phyloP scores from a whole-genome alignment of 768 basidiomycete genomes.

The Rhizopogon vulgaris region DNA sequence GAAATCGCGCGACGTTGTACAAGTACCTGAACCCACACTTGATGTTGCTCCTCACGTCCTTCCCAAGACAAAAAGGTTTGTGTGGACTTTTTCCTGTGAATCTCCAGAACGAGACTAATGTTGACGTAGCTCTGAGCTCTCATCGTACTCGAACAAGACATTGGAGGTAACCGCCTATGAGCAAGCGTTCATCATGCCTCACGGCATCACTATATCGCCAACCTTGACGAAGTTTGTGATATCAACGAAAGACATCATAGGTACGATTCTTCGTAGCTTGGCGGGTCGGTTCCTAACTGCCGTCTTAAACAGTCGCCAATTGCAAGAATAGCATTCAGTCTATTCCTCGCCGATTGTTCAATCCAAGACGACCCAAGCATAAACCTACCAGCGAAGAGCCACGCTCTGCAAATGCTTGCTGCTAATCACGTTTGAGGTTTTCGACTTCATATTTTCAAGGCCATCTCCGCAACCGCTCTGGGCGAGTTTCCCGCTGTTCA shows the following conservation, averaged over 20 bases:
- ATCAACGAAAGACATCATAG: conserved; percentile 77
- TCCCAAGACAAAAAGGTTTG: conserved; percentile 61
- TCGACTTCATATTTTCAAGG: too few relatives aligned
- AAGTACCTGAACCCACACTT: conserved; percentile 90
- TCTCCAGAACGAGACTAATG: neutral
- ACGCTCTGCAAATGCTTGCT: too few relatives aligned
- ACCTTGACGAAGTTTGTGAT: conserved; percentile 89
- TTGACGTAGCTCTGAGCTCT: conserved; percentile 42
- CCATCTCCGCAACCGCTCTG: too few relatives aligned
- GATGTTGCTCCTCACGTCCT: conserved; percentile 55
- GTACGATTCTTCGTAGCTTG: conserved; percentile 37
- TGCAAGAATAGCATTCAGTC: conserved; percentile 67
- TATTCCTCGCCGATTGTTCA: conserved; percentile 65
- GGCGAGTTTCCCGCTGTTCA: too few relatives aligned
- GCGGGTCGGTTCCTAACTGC: neutral
- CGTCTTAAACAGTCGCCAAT: conserved; percentile 57
- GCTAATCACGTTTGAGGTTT: too few relatives aligned
- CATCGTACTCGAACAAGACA: conserved; percentile 49
- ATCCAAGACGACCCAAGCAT: conserved; percentile 76
- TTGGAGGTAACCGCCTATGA: conserved; percentile 52
- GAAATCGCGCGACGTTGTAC: conserved; percentile 84
- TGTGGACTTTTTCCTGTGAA: conserved; percentile 16
- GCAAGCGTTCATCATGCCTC: conserved; percentile 65
- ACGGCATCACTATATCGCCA: conserved; percentile 59
- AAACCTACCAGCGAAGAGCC: conserved; percentile 73